phyloP scores from a whole-genome alignment of 305 asterid genomes.

The Rubia peregrina region DNA sequence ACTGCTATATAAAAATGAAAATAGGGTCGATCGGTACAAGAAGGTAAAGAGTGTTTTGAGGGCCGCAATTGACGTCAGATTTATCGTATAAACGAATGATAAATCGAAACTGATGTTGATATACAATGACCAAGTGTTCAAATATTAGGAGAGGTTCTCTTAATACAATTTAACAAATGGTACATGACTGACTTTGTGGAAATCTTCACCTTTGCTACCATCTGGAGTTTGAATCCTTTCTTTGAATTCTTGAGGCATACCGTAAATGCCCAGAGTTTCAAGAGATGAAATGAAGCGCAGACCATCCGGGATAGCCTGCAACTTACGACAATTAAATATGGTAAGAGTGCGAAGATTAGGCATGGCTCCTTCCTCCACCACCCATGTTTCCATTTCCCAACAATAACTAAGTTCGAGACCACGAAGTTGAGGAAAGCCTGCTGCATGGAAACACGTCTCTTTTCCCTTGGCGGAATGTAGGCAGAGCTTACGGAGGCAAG shows the following conservation, averaged over 20 bases:
- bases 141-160: too few relatives aligned
- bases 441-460: neutral
- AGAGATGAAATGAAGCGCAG: neutral
- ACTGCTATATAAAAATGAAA: too few relatives aligned
- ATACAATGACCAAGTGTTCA: too few relatives aligned
- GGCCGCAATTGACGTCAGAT: too few relatives aligned
- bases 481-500: too few relatives aligned
- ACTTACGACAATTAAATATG: neutral
- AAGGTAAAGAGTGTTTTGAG: too few relatives aligned
- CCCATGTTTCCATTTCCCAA: too few relatives aligned
- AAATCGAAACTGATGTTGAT: too few relatives aligned
- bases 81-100: too few relatives aligned
- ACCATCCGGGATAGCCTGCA: neutral
- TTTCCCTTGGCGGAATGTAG: too few relatives aligned
- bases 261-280: neutral
- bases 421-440: conserved; percentile 25
- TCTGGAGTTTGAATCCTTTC: neutral
- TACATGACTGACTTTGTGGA: neutral
- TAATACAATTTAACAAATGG: neutral
- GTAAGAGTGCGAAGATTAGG: neutral
- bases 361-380: conserved; percentile 7
- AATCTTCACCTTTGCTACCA: neutral
- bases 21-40: too few relatives aligned
- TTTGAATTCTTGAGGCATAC: neutral
- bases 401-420: neutral